Evolutionary conservation across 106 monocot species (phyloP), one percentile per base, ranked within the genome.

Genomic region (Phalaenopsis equestris): DNA sequence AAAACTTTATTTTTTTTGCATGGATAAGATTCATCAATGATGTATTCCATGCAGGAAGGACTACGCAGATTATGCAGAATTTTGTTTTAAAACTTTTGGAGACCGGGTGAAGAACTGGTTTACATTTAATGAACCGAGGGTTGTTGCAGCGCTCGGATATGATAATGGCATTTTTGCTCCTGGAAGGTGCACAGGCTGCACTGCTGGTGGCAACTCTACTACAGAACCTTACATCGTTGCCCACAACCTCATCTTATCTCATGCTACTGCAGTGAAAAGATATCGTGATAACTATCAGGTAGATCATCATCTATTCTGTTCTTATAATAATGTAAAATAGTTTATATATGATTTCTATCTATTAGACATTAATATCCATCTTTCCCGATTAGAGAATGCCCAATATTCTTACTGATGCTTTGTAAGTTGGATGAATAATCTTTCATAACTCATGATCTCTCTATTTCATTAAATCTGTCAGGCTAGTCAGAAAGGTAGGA

Each of bases 101-200:
- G 97, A 98, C 65, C 90, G 94, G 73, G 97, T 98, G 49, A 98
- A 98, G 75, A 94, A 94, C 77, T 98, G 97, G 97, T 80, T 92
- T 80, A 94, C 97, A 48, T 98, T 94, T 43, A 98, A 98, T 73
- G 97, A 98, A 79, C 97, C 97, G 1, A 89, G 92, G 42, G 92
- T 94, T 5, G 90, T 98, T 2, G 94, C 97, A 8, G 89, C 92
- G 57, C 90, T 93, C 77, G 99, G 99, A 12, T 99, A 99, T 55
- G 94, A 99, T 38, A 73, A 88, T 72, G 92, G 94, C 10, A 67
- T 78, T n/a, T 87, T 93, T 82, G 88, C 99, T 37, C 99, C 99
- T 23, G 81, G 83, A 80, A 87, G 99, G 46, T 99, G 99, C 70
- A 88, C 94, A 70, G 85, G 81, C 58, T 90, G 86, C 73, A 47